These are phyloP conservation scores for Exserohilum rostratum DNA, from an alignment of 2,329 filamentous ascomycete genomes.

Conservation along the genomic window DNA sequence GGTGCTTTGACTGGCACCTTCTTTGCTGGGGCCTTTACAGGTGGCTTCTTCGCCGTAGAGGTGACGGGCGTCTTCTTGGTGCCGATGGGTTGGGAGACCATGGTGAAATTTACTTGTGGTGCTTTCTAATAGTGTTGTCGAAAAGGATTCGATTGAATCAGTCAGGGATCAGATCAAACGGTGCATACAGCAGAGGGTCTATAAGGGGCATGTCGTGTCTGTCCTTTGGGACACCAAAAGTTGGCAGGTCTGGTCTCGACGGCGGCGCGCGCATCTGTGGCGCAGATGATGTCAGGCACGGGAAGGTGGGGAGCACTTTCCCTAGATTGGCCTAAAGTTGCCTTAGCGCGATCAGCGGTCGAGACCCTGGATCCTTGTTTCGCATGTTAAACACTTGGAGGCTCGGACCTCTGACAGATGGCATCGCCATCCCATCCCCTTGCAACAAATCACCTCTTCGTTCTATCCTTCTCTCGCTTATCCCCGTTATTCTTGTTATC, in stretches of 20 bases:
- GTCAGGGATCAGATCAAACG: background rate
- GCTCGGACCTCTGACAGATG: conserved; percentile 14
- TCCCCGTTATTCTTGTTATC: background rate
- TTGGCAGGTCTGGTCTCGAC: conserved; percentile 18
- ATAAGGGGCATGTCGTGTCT: conserved; percentile 3
- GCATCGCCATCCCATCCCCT: conserved; percentile 10
- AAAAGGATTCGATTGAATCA: background rate
- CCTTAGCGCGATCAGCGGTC: conserved; percentile 26
- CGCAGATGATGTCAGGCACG: conserved; percentile 36
- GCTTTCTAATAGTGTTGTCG: background rate
- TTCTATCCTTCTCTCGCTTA: background rate
- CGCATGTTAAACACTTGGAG: conserved; percentile 20
- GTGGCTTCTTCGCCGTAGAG: conserved; percentile 24
- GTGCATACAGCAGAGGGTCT: background rate
- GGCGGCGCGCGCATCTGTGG: conserved; percentile 14
- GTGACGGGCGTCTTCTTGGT: conserved; percentile 31
- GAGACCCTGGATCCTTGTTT: conserved; percentile 31
- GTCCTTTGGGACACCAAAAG: conserved; percentile 13
- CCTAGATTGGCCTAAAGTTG: conserved; percentile 28
- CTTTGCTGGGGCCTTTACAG: conserved; percentile 8
- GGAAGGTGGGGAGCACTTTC: conserved; percentile 22
- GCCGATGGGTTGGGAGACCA: conserved; percentile 37
- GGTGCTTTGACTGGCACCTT: conserved; percentile 6
- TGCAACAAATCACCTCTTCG: conserved; percentile 4
- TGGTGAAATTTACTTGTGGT: conserved; percentile 7